Conservation (phyloP, 1,284 basidiomycete species). For the Ustilago esculenta region DNA sequence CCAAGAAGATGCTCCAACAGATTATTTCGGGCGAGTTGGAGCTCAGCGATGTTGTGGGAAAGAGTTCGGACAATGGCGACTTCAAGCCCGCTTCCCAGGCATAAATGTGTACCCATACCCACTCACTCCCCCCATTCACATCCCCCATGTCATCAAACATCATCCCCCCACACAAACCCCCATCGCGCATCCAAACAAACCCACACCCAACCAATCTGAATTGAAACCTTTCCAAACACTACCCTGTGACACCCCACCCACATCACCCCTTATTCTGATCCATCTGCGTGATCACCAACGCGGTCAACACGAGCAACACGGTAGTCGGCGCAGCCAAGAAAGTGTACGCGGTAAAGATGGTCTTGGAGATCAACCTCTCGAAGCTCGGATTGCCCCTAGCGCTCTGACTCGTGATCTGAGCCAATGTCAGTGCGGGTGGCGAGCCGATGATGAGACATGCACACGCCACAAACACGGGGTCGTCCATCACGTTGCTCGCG, state of each 20-base stretch:
- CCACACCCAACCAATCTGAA: too few relatives aligned
- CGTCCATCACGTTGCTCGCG: conserved; percentile 48
- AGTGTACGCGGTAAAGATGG: conserved; percentile 68
- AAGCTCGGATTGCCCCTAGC: conserved; percentile 80
- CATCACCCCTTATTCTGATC: conserved; percentile 26
- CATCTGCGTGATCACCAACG: conserved; percentile 59
- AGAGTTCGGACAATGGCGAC: conserved; percentile 47
- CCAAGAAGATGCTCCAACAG: conserved; percentile 59
- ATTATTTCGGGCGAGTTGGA: conserved; percentile 51
- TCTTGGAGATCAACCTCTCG: conserved; percentile 80
- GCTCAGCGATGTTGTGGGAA: conserved; percentile 40
- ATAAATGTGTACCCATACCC: background rate
- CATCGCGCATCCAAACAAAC: too few relatives aligned
- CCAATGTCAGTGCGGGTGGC: conserved; percentile 74
- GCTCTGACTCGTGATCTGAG: conserved; percentile 85
- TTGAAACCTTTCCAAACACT: too few relatives aligned
- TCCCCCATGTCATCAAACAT: too few relatives aligned
- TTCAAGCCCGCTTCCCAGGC: conserved; percentile 24
- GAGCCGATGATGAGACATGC: conserved; percentile 79
- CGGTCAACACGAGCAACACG: conserved; percentile 54
- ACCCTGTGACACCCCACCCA: background rate
- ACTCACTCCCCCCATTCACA: too few relatives aligned
- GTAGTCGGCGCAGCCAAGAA: conserved; percentile 63
- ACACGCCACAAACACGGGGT: conserved; percentile 84
- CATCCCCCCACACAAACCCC: too few relatives aligned